Evolutionary conservation across 2,329 filamentous ascomycete genomes (phyloP), one percentile per base, ranked within the genome.

Genomic region (Aureobasidium sp.): DNA sequence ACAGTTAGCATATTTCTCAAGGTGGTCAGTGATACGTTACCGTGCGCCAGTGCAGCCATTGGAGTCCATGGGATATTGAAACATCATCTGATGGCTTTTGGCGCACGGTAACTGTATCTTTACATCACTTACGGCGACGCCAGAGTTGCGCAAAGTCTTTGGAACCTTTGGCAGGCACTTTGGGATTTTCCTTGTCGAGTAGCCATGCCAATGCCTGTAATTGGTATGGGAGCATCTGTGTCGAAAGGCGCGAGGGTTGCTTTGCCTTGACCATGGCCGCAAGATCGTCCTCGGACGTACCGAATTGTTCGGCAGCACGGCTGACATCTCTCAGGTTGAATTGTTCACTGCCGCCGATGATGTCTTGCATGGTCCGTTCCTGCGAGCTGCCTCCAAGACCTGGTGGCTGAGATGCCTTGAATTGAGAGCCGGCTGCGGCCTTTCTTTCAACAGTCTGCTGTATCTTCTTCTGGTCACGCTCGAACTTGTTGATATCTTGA

Each of bases 161-260:
- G 0, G 83, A 79, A 0, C 77, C 79, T 22, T 70, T 66, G 2
- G 72, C 61, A 3, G 89, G 88, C 11, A 86, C 71, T 30, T 76
- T 66, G 0, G 88, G 88, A 12, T 76, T 79, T 66, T 95, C 90
- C 61, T 88, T 88, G 6, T 81, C 75, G 16, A 82, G 73, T 78
- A 95, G 80, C 90, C 90, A 95, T 14, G 84, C 81, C 34, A 95
- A 72, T 6, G 88, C 89, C 73, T 91, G 74, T 44, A 81, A 79
- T 63, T 95, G 90, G 67, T 94, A 93, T 1, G 88, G 85, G 55
- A 95, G 75, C 44, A 95, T 72, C 34, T 79, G 71, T 0, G 88
- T 86, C 21, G 76, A 71, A 37, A 95, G 71, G 5, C 74, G 71
- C 6, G 71, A 61, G 0, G 90, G 90, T 59, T 89, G 86, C 3